These are phyloP conservation scores for Zizania palustris DNA, from an alignment of 202 grass and related monocot species.

Conservation along the genomic window DNA sequence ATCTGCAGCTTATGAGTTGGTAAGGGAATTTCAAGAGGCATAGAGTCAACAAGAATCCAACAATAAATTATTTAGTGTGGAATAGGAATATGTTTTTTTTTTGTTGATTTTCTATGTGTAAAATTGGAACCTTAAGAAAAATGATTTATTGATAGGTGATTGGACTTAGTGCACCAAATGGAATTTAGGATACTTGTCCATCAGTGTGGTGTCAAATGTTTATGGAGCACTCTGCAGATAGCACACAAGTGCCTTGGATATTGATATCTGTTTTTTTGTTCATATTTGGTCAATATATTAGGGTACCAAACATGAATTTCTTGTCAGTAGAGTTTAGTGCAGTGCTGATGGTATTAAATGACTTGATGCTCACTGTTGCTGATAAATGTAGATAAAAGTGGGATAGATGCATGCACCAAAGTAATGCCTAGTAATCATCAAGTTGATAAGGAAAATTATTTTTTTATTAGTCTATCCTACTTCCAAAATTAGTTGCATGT, in stretches of 20 bases:
- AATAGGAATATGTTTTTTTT: not conserved
- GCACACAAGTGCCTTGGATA: not conserved
- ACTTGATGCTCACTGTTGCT: conserved; percentile 6
- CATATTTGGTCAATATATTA: conserved; percentile 16
- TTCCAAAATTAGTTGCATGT: not conserved
- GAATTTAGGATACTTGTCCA: not conserved
- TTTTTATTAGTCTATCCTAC: not conserved
- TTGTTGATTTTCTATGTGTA: not conserved
- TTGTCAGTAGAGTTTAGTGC: not conserved
- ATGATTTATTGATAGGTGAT: not conserved
- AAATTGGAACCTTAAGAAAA: not conserved
- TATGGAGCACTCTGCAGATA: not conserved
- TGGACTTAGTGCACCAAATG: not conserved
- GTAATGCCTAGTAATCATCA: not conserved
- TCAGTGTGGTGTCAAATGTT: not conserved
- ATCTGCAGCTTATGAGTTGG: not conserved
- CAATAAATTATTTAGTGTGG: not conserved
- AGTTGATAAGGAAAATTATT: not conserved
- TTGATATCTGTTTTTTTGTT: not conserved
- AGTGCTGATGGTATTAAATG: not conserved
- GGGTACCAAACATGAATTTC: not conserved
- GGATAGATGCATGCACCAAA: not conserved
- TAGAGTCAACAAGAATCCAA: conserved; percentile 6
- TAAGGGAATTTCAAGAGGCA: not conserved
- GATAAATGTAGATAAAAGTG: not conserved